Evolutionary conservation across 1,284 basidiomycete species (phyloP), one percentile per base, ranked within the genome.

Genomic region (Athelia psychrophila): DNA sequence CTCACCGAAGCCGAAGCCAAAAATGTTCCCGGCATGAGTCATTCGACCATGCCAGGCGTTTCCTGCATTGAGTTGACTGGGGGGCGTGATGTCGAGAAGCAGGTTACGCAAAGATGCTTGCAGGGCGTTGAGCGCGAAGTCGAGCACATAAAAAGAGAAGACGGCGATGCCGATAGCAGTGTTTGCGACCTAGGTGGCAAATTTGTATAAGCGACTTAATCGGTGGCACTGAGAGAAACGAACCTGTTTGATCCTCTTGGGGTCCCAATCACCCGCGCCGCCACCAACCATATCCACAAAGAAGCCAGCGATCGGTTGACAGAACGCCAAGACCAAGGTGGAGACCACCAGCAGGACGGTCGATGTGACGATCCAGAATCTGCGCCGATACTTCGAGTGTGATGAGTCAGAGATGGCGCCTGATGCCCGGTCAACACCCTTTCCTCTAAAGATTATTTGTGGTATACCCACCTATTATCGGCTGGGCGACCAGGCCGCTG

Each of bases 21-120:
- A 70, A 50, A 97, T 95, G 64, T 95, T 97, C 22, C 93, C 95
- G n/a, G 93, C 85, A 65, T 97, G 93, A 46, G 86, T 88, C 90
- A 97, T 95, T 52, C 93, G 79, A 16, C 95, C 93, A 60, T 98
- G 94, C 95, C 96, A 99, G n/a, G 96, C 96, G 71, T 98, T 99
- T 5, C 91, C 95, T 15, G 86, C 79, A 57, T 88, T 94, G 32
- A 98, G 81, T 68, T 98, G 95, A 56, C 88, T 81, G 3, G 87
- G 80, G 3, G 94, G 94, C 0, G 93, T 86, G 44, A 95, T 75
- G 66, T 99, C 96, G 53, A 99, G 79, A 13, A 98, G 80, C 20
- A 99, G 81, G 64, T 97, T 97, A 32, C 95, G 80, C 19, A 96
- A 74, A 2, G 94, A 94, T 1, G 94, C 95, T 79, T 98, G 95